Base-by-base conservation (phyloP, 2,329 filamentous ascomycete species). In the Waltergamsia citrina region DNA sequence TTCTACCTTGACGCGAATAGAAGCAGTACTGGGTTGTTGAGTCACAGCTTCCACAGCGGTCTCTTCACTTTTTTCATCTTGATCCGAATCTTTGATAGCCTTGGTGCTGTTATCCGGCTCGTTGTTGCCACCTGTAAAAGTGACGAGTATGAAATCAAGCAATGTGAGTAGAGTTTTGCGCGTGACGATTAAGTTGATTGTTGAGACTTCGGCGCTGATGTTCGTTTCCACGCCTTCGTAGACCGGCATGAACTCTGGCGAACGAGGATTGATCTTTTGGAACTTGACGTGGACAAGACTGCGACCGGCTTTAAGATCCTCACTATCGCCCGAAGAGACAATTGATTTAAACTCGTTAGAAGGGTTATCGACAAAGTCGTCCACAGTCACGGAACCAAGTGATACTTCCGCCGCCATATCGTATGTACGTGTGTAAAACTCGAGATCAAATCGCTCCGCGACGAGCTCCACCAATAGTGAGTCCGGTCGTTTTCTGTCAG, bases 171-270 rank as follows among this genome's bases (percentile, higher is more conserved):
- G 64, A 0, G 93, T 98, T 57, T 83, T 90, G 43, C 93, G 72
- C 0, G 93, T 99, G 7, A 99, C 87, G 22, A 98, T 78, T 16
- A 98, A 58, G 52, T 96, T 96, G 61, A 99, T 94, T 0, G 92
- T 98, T 0, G 92, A 95, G 10, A 99, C 79, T 0, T 80, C 78
- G 2, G 92, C 81, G 40, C 93, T 86, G 29, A 99, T 71, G 47
- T 98, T 95, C 19, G 83, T 95, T 42, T 93, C 87, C 36, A 96
- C 82, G 2, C 88, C 87, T 49, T 96, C 87, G 46, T 94, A 96
- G 3, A 86, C 81, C 1, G 82, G 77, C 68, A 87, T 80, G 48
- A 96, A 94, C 51, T 98, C 90, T 0, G 93, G 93, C 3, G 92
- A 96, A 33, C 86, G 77, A 21, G 76, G 81, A 48, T 92, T 95